Base-by-base conservation (phyloP, 164 flowering plant species). In the Aristolochia fimbriata region DNA sequence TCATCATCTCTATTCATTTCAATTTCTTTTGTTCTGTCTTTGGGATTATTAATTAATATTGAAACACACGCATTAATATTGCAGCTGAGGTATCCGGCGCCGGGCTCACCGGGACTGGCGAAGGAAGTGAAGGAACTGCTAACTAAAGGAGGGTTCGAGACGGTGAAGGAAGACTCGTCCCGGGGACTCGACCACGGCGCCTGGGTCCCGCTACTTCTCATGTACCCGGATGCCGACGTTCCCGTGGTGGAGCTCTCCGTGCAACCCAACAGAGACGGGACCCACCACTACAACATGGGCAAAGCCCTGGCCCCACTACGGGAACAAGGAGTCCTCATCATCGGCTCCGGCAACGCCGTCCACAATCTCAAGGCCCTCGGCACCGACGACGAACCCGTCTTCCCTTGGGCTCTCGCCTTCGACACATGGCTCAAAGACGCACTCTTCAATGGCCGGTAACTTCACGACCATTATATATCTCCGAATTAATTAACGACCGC, bases 101-200 rank as follows among this genome's bases (percentile, higher is more conserved):
- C 96, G 0, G 97, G 96, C 17, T 80, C 91, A 53, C 85, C 88
- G 0, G 71, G 70, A 24, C 46, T 91, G 75, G 96, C 89, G 4
- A 60, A 58, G 51, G 71, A 79, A 62, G 93, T 86, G 64, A 83
- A 81, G 75, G 83, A 86, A 27, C 47, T 88, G 63, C 76, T 91
- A 0, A 47, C 41, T 19, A 70, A 27, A 10, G 66, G 78, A 0
- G 91, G 91, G 0, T 78, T 83, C 60, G 54, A 71, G 51, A 61
- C 45, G 0, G 88, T 81, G 1, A 65, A 67, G 15, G 89, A 77
- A 68, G 96, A 87, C 37, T 74, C 49, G 62, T 69, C 73, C 53
- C 83, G 96, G 4, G 97, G 97, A 50, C 84, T 87, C 15, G 97
- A 88, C 65, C 97, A 91, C 25, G 97, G 96, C 8, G 88, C 93